Evolutionary conservation across 306 rosid genomes (phyloP), one percentile per base, ranked within the genome.

Genomic region (Styphnolobium japonicum): DNA sequence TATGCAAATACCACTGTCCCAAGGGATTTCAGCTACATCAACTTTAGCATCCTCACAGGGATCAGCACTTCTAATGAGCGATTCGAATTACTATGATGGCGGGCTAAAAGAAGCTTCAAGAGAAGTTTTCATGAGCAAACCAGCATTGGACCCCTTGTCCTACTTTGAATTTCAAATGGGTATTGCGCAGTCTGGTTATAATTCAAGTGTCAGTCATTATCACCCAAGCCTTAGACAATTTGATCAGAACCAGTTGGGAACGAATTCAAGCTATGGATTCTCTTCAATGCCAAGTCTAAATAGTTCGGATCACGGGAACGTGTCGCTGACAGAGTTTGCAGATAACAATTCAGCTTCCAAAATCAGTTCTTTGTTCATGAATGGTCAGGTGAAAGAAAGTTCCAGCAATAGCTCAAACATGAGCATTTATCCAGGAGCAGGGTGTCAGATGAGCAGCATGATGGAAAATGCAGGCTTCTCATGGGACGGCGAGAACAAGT

Each of bases 371-470:
- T 76, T 80, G 57, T 75, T 90, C 65, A 40, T 85, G 86, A 88
- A 83, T 48, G 86, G 84, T 45, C n/a, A 27, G 33, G 87, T 85
- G 62, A 86, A 84, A 72, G 91, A 87, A 53, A 80, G 82, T 40
- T 89, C 92, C 0, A 88, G 93, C 91, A 93, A 88, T 46, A 86
- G 93, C 86, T 91, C 97, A 77, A 84, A 66, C 29, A 63, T 87
- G 31, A 87, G 88, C 80, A 82, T 76, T 49, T 89, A 89, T 71
- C 11, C 33, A 65, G 80, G 58, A 9, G 63, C 75, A 3, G 90
- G 94, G 31, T 89, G 58, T 57, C 91, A 77, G 25, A 51, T 80
- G 76, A 90, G 63, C 56, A 72, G 78, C 43, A 42, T 34, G 55
- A 78, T 74, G 71, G 90, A 87, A 31, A 88, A 85, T 85, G 86